Percentiles rank a stretch among this genome's conserved stretches.
Conservation (phyloP, 164 flowering plant genomes). For the Tinospora cordifolia region DNA sequence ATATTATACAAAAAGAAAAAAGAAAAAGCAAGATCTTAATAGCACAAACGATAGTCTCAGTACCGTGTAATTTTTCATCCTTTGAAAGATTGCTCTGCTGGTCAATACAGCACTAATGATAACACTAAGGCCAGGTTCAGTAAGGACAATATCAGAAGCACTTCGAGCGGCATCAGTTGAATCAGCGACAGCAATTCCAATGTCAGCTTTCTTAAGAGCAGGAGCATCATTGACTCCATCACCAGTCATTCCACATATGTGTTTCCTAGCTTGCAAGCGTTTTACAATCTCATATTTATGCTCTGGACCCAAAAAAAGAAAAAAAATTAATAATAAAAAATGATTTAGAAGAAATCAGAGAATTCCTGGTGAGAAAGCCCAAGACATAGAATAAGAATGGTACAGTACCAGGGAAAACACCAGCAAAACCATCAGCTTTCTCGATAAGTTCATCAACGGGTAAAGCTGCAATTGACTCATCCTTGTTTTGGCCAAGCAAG, state of each 20-base stretch:
- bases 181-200: slow-evolving; percentile 93
- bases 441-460: slow-evolving; percentile 83
- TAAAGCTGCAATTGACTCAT: slow-evolving; percentile 65
- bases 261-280: slow-evolving; percentile 83
- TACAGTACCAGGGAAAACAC: slow-evolving; percentile 76
- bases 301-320: slow-evolving; percentile 35
- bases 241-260: slow-evolving; percentile 94
- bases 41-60: background rate
- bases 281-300: slow-evolving; percentile 93
- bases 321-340: too few species aligned
- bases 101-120: slow-evolving; percentile 87
- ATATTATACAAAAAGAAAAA: background rate
- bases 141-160: slow-evolving; percentile 90
- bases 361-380: background rate
- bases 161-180: slow-evolving; percentile 97
- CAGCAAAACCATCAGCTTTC: slow-evolving; percentile 93
- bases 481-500: slow-evolving; percentile 69
- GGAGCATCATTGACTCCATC: slow-evolving; percentile 96
- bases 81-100: slow-evolving; percentile 79
- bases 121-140: slow-evolving; percentile 88
- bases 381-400: background rate
- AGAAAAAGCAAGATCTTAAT: background rate
- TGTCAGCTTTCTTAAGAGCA: slow-evolving; percentile 89
- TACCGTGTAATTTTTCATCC: slow-evolving; percentile 94
- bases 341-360: slow-evolving; percentile 1